A percentile compares a stretch with the other conserved stretches of the same genome.
These are phyloP conservation scores for Saraca asoca DNA, from an alignment of 331 rosid species.

Conservation along the genomic window DNA sequence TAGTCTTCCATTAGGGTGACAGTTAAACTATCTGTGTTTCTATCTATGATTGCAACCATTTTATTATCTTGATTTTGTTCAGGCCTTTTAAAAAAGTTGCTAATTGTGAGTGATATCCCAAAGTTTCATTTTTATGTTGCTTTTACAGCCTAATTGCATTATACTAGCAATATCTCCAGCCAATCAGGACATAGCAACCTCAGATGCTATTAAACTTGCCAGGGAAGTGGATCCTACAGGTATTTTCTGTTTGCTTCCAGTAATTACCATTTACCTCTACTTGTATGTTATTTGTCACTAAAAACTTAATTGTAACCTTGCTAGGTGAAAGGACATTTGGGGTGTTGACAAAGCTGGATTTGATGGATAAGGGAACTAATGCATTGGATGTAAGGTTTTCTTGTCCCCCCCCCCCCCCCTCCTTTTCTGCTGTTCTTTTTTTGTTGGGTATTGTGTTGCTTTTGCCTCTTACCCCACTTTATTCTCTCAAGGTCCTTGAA, in stretches of 20 bases:
- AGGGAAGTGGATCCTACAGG: constrained; percentile 95
- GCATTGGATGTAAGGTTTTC: constrained; percentile 74
- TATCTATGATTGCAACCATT: neutral
- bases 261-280: constrained; percentile 15
- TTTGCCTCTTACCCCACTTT: constrained; percentile 26
- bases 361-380: constrained; percentile 99
- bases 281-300: constrained; percentile 24
- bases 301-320: constrained; percentile 28
- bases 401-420: constrained; percentile 11
- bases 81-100: neutral
- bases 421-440: neutral
- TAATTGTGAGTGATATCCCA: neutral
- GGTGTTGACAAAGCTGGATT: constrained; percentile 91
- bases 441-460: constrained; percentile 1
- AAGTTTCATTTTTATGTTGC: constrained; percentile 21
- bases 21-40: constrained; percentile 15
- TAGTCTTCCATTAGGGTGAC: neutral
- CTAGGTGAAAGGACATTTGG: constrained; percentile 95
- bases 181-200: constrained; percentile 95
- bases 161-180: constrained; percentile 96
- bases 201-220: constrained; percentile 93
- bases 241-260: constrained; percentile 22
- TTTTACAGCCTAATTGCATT: constrained; percentile 80
- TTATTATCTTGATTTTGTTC: constrained; percentile 23
- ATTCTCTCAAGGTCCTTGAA: constrained; percentile 69